Percentiles rank a stretch among this genome's conserved stretches.
Conservation (phyloP, 1,139 yeast species). For the Eremothecium cymbalariae region DNA sequence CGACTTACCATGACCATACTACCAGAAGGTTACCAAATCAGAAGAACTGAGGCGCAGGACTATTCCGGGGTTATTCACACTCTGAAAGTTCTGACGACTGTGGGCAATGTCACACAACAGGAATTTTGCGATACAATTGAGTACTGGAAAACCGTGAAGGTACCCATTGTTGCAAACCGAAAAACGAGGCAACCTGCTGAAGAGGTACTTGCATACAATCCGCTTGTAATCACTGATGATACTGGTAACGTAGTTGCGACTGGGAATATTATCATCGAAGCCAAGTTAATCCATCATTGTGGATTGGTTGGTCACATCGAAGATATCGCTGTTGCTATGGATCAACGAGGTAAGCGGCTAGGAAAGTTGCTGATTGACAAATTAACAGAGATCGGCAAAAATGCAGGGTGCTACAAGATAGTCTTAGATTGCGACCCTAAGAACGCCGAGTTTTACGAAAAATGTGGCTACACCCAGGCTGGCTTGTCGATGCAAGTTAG, state of each 20-base stretch:
- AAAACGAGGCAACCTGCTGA: conserved; percentile 1
- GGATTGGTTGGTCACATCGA: conserved; percentile 92
- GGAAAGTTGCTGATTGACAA: conserved; percentile 61
- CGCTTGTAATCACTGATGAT: conserved; percentile 49
- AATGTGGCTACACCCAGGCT: conserved; percentile 61
- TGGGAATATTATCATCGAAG: conserved; percentile 48
- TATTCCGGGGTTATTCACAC: conserved; percentile 44
- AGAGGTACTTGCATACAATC: conserved; percentile 41
- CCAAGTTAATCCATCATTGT: conserved; percentile 63
- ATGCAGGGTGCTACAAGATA: conserved; percentile 72
- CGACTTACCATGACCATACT: conserved; percentile 6
- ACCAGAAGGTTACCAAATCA: conserved; percentile 38
- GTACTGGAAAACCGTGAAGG: conserved; percentile 40
- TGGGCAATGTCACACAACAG: conserved; percentile 45
- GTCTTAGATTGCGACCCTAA: conserved; percentile 80
- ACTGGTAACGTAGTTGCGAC: conserved; percentile 39
- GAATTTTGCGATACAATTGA: conserved; percentile 39
- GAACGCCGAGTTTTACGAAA: conserved; percentile 79
- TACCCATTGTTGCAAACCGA: conserved; percentile 5
- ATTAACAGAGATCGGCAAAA: conserved; percentile 51
- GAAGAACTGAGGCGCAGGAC: conserved; percentile 42
- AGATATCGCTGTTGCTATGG: conserved; percentile 72
- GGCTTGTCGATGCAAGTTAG: conserved; percentile 66
- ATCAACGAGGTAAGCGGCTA: conserved; percentile 76
- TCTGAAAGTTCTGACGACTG: conserved; percentile 51